Evolutionary conservation across 139 green algal species (phyloP), one percentile per base, ranked within the genome.

Genomic region (Chlamydomonas sp.): DNA sequence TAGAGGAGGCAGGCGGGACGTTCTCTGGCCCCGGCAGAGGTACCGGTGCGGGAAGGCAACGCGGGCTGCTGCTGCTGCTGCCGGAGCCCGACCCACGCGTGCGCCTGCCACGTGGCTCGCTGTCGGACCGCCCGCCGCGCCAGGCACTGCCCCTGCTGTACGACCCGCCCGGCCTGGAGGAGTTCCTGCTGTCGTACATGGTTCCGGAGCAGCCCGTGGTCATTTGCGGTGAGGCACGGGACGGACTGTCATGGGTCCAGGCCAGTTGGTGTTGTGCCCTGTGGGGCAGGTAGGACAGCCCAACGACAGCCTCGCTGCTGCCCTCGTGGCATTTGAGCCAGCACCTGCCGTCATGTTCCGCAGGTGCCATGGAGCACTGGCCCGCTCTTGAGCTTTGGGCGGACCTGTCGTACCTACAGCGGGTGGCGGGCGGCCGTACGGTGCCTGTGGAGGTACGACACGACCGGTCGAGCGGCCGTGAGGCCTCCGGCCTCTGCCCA

Each of bases 381-480:
- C 97, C 97, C 4, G 97, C 97, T 0, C 60, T 98, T 63, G 49
- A 63, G 0, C 88, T 86, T 60, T 99, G 97, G 97, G 78, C 80
- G 1, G 90, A 97, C 76, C 60, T 93, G 57, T 61, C 60, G 0
- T 98, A 98, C 90, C 86, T 98, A 60, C 31, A 61, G 17, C 83
- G 83, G n/a, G 92, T 96, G 68, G 95, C 95, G 6, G 97, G 97
- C 0, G 72, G 69, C 10, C 92, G 97, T 58, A 99, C 97, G 0
- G 95, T 99, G 61, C 97, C 97, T 5, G 94, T 99, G 12, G 97
- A 99, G 92, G 79, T 96, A 60, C 58, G 88, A 9, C 9, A 67
- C 31, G 31, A 49, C 31, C 31, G 31, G 31, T 49, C 31, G 31
- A 49, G 31, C 31, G 31, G 31, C 31, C 31, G 31, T 49, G 31